Base-by-base conservation (phyloP, 495 filamentous ascomycete species). In the Sphaerosporella brunnea region DNA sequence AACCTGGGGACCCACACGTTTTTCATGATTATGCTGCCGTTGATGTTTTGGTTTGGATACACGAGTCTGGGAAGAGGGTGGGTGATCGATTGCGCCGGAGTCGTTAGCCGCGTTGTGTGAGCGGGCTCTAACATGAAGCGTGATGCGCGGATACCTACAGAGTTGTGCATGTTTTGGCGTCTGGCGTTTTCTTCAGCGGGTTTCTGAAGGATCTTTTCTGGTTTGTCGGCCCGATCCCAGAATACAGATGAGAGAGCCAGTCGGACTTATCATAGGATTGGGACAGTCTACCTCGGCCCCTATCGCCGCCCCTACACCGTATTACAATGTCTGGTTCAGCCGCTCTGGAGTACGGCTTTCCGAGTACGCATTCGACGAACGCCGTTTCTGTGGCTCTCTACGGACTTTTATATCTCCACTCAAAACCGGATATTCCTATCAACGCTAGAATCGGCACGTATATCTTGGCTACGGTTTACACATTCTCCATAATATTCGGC, bases 1-100 rank as follows among this genome's bases (percentile, higher is more conserved):
- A 97, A 95, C 64, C 78, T 96, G 34, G 90, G 90, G 24, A 97
- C 90, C 3, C 90, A 97, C 66, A 97, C 90, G 1, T 95, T 94
- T 68, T 97, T 94, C 68, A 97, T 94, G 87, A 71, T 92, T 43
- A 75, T 81, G 40, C 64, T 97, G 50, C 90, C 90, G 2, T 80
- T 95, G 43, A 70, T 95, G 47, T 95, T 95, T 66, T 97, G 90
- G 90, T 88, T 83, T 59, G 88, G 90, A 23, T 80, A 82, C 59
- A 74, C 76, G 23, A 75, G 67, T 47, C 71, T 92, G 38, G 90
- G 82, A 23, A 74, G 86, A 64, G 90, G 77, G 82, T 92, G 78
- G 32, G 74, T 69, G 23, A 44, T 34, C 39, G 36, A 32, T 30
- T n/a, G n/a, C n/a, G n/a, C n/a, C n/a, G n/a, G n/a, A n/a, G n/a